Conservation (phyloP, 1,139 yeast genomes). For the Saccharomyces hybrid region DNA sequence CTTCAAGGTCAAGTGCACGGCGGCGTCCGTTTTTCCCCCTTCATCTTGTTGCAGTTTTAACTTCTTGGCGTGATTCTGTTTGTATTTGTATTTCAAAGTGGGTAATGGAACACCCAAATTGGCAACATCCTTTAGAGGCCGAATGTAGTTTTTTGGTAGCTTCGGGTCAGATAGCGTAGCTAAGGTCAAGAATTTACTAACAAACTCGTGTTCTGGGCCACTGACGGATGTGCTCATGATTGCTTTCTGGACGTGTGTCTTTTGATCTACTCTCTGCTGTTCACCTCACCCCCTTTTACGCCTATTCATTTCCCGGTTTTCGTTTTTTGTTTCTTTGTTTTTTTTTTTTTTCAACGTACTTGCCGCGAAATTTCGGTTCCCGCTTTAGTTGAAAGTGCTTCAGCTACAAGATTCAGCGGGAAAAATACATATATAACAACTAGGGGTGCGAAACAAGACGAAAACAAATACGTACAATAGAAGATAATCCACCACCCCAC, state of each 20-base stretch:
- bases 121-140: constrained; percentile 27
- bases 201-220: constrained; percentile 26
- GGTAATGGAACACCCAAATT: constrained; percentile 33
- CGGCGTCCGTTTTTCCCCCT: background rate
- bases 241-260: background rate
- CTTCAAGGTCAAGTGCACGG: constrained; percentile 33
- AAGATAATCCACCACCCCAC: background rate
- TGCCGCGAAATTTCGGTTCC: background rate
- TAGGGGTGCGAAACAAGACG: background rate
- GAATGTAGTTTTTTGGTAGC: constrained; percentile 21
- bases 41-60: constrained; percentile 4
- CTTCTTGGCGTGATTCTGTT: constrained; percentile 13
- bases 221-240: constrained; percentile 3
- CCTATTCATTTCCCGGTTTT: background rate
- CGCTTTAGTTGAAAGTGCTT: background rate
- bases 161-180: constrained; percentile 27
- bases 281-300: background rate
- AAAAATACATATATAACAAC: background rate
- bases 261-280: no score
- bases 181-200: constrained; percentile 27
- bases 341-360: background rate
- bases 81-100: constrained; percentile 30
- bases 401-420: background rate
- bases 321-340: background rate
- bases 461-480: background rate